Evolutionary conservation across 1,139 yeast genomes (phyloP), one percentile per base, ranked within the genome.

Genomic region (Yamadazyma diospyri): DNA sequence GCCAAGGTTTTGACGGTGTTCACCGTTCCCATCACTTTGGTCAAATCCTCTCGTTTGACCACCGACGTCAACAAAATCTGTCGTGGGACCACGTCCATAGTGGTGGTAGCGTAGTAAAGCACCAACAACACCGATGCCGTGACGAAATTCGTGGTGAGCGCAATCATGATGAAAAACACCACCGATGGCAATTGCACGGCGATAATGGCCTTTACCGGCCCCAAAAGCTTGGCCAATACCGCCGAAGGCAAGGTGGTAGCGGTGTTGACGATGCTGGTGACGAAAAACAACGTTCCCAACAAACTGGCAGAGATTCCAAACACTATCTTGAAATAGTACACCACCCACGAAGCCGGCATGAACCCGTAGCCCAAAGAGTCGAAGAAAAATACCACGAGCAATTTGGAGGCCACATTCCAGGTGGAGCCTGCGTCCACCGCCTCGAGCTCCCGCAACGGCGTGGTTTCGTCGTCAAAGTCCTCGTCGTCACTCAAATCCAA

Each of bases 41-140:
- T 78, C 29, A 88, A 61, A 37, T 85, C 94, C 9, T 65, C 57
- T 8, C 72, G 68, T 11, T 71, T 70, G 34, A 88, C 78, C 13
- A 86, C 64, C 2, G 85, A 72, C 0, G 94, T 78, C 24, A 87
- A 58, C 27, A 88, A 63, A 4, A 87, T 76, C 55, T 87, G 95
- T 34, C 97, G 70, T 6, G 96, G 95, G 2, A 87, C 94, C 18
- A 87, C 95, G 52, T 88, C 97, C 92, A 87, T 86, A 0, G 88
- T 75, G 2, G 79, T 68, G 1, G 88, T 69, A 2, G 76, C 58
- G 35, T 75, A 72, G 37, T 81, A 69, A 12, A 71, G 51, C 14
- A 78, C 41, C 23, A 78, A 55, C 6, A 92, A 81, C 4, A 72
- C 64, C 2, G 77, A 50, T 1, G 80, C 74, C 1, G 53, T 37